Conservation (phyloP, 106 monocot genomes). For the Gastrodia elata region DNA sequence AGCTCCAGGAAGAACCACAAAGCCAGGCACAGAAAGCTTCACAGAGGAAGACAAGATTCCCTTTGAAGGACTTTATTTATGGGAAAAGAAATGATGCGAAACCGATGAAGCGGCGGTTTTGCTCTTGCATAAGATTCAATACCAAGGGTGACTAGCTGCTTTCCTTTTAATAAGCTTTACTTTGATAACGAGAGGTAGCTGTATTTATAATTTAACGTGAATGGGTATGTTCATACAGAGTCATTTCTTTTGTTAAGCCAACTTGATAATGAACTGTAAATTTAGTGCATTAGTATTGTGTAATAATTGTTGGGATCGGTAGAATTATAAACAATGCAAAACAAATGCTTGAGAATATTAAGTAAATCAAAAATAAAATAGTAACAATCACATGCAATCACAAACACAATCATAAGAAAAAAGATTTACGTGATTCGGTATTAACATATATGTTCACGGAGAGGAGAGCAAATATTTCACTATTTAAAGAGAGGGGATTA, state of each 20-base stretch:
- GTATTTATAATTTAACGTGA: slow-evolving; percentile 12
- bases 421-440: no score
- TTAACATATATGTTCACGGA: no score
- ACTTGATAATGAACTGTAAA: not conserved
- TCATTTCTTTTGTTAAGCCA: not conserved
- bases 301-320: no score
- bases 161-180: not conserved
- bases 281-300: not conserved
- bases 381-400: no score
- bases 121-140: slow-evolving; percentile 44
- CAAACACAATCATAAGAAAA: no score
- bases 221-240: not conserved
- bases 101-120: slow-evolving; percentile 23
- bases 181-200: slow-evolving; percentile 17
- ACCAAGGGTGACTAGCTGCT: slow-evolving; percentile 18
- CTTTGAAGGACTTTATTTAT: slow-evolving; percentile 50
- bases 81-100: slow-evolving; percentile 27
- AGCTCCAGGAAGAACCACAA: slow-evolving; percentile 40
- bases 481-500: no score
- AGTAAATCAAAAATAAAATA: no score
- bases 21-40: slow-evolving; percentile 19
- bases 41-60: slow-evolving; percentile 30
- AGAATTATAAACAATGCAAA: no score
- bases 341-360: no score
- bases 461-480: no score